Evolutionary conservation across 768 basidiomycete species (phyloP).

Genomic region (Pisolithus albus): DNA sequence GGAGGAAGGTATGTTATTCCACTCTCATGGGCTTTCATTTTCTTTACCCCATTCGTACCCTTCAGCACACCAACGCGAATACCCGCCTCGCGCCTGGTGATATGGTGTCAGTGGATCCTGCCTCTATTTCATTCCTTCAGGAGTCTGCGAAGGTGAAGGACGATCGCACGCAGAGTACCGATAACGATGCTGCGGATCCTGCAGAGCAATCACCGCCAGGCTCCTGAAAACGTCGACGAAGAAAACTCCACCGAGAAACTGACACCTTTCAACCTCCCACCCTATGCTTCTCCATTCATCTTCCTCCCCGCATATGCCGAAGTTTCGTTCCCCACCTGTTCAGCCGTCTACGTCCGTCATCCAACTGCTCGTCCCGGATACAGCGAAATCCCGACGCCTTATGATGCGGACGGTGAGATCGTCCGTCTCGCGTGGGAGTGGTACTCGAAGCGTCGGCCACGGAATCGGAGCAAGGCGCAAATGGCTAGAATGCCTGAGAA

Average conservation of each 20-base stretch:
- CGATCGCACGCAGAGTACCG: conserved; percentile 1
- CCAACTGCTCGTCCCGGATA: conserved; percentile 96
- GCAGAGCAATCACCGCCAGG: not conserved
- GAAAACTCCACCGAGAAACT: conserved; percentile 20
- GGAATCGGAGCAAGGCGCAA: conserved; percentile 59
- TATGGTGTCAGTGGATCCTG: conserved; percentile 84
- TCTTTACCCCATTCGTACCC: not conserved
- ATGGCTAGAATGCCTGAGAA: conserved; percentile 62
- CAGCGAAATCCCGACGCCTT: conserved; percentile 93
- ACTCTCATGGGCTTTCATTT: not conserved
- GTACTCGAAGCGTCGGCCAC: conserved; percentile 68
- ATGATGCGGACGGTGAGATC: conserved; percentile 91
- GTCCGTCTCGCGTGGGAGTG: conserved; percentile 95
- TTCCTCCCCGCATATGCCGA: conserved; percentile 93
- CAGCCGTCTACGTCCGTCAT: conserved; percentile 88
- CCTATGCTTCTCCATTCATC: conserved; percentile 82
- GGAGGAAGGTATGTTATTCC: conserved; percentile 60
- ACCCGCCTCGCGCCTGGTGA: conserved; percentile 90
- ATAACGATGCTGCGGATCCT: not conserved
- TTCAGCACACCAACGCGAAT: conserved; percentile 76
- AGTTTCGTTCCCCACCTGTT: conserved; percentile 81
- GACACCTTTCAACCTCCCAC: conserved; percentile 80
- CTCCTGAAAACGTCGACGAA: not conserved
- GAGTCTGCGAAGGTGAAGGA: conserved; percentile 22
- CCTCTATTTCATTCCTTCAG: conserved; percentile 67